Evolutionary conservation across 1,284 basidiomycete genomes (phyloP), one percentile per base, ranked within the genome.

Genomic region (Clitocybe nebularis): DNA sequence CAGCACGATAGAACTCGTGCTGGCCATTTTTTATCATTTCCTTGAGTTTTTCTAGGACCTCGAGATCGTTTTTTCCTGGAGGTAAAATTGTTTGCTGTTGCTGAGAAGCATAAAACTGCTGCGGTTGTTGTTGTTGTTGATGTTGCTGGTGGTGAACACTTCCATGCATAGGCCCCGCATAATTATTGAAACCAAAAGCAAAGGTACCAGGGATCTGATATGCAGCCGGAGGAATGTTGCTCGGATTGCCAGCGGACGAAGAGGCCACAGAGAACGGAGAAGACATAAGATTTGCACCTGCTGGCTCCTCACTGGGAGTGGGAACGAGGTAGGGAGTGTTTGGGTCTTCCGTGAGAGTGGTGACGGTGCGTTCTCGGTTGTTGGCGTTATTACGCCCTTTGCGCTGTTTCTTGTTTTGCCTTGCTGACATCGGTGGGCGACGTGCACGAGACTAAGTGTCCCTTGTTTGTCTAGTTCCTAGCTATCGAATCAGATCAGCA

Each of bases 41-140:
- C 60, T 88, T 88, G 57, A 88, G 75, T 43, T 77, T 77, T 61
- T 87, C 78, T 46, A 87, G 70, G 34, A 78, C 72, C 57, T 84
- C 81, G 47, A 87, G 71, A 63, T 87, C 84, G 54, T 67, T 74
- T 52, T 76, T 66, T 9, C 74, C 74, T 7, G 69, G 66, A 7
- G 68, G 66, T 0, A 68, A 50, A 10, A 56, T 47, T 48, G 41
- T 35, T 37, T 47, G 43, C 9, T 43, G 39, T 10, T 42, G 46
- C 36, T 43, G 50, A n/a, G 44, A 42, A 44, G 34, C 9, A 41
- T 50, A 39, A 23, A 45, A 53, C 23, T 50, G 51, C 22, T 39
- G 45, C 36, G 49, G 54, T 23, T 49, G 50, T 24, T 52, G 54
- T 16, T 50, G 54, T 5, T 44, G 42, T 43, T 52, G 50, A 19